Percentiles rank a stretch among this genome's conserved stretches.
phyloP scores from a whole-genome alignment of 192 early-diverging fungal genomes.

The Coemansia sp. region DNA sequence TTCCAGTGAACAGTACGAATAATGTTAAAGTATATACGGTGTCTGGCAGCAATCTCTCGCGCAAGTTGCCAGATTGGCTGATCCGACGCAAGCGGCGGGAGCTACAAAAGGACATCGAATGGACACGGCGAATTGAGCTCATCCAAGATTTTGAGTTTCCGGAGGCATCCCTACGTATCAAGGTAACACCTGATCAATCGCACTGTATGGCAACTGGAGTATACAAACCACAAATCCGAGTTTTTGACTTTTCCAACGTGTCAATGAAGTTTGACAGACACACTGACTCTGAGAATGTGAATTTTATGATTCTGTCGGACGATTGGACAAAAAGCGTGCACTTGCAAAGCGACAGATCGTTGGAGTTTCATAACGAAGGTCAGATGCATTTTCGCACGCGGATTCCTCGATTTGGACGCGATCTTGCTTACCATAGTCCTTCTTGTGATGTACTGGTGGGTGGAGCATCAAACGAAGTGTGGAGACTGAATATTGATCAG shows the following conservation, averaged over 20 bases:
- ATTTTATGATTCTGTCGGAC: constrained; percentile 82
- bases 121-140: constrained; percentile 86
- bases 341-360: constrained; percentile 82
- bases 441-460: constrained; percentile 87
- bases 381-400: constrained; percentile 91
- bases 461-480: constrained; percentile 81
- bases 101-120: constrained; percentile 87
- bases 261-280: constrained; percentile 99
- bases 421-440: constrained; percentile 85
- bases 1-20: constrained; percentile 85
- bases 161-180: constrained; percentile 83
- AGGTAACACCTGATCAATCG: constrained; percentile 81
- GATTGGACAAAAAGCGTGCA: constrained; percentile 97
- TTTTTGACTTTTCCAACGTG: constrained; percentile 87
- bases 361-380: constrained; percentile 96
- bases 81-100: constrained; percentile 79
- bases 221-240: constrained; percentile 97
- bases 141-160: constrained; percentile 99
- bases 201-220: constrained; percentile 92
- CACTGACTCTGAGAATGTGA: constrained; percentile 89
- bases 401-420: constrained; percentile 95
- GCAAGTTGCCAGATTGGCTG: constrained; percentile 91
- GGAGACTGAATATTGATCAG: constrained; percentile 87
- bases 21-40: constrained; percentile 91
- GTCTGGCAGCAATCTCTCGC: constrained; percentile 70